phyloP scores from a whole-genome alignment of 257 asterid species.

The Lycium ferocissimum region DNA sequence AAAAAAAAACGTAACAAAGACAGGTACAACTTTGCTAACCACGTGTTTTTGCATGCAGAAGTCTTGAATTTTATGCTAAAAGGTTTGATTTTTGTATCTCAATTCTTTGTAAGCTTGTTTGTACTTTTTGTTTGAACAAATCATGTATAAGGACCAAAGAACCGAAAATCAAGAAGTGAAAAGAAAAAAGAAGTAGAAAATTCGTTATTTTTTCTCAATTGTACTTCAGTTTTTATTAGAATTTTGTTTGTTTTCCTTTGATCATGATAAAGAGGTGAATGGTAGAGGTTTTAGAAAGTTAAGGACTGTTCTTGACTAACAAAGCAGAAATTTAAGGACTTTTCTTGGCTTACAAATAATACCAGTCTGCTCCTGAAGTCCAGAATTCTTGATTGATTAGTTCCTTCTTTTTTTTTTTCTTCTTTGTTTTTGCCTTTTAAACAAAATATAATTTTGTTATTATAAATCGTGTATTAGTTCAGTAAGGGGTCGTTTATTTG shows the following conservation, averaged over 20 bases:
- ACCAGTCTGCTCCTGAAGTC: not conserved
- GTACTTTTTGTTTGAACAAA: not conserved
- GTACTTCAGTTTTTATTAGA: not conserved
- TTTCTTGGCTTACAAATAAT: not conserved
- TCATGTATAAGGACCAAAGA: not conserved
- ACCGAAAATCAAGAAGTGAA: slow-evolving; percentile 4
- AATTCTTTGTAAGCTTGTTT: not conserved
- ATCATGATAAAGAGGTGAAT: not conserved
- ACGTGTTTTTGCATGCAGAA: slow-evolving; percentile 21
- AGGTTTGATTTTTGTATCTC: not conserved
- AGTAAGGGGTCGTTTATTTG: not conserved
- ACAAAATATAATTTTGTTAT: not conserved
- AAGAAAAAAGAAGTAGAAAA: not conserved
- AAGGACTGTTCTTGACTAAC: not conserved
- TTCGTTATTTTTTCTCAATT: not conserved
- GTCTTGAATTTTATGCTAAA: not conserved
- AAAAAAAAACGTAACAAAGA: not conserved
- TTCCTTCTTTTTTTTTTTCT: not conserved
- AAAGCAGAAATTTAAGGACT: not conserved
- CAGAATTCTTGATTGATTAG: slow-evolving; percentile 3
- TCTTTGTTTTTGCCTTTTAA: not conserved
- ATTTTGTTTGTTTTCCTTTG: not conserved
- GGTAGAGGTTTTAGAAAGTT: not conserved
- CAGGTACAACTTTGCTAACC: not conserved
- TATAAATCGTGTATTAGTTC: not conserved